phyloP scores from a whole-genome alignment of 2,329 filamentous ascomycete genomes.

The Tolypocladium endophyticum region DNA sequence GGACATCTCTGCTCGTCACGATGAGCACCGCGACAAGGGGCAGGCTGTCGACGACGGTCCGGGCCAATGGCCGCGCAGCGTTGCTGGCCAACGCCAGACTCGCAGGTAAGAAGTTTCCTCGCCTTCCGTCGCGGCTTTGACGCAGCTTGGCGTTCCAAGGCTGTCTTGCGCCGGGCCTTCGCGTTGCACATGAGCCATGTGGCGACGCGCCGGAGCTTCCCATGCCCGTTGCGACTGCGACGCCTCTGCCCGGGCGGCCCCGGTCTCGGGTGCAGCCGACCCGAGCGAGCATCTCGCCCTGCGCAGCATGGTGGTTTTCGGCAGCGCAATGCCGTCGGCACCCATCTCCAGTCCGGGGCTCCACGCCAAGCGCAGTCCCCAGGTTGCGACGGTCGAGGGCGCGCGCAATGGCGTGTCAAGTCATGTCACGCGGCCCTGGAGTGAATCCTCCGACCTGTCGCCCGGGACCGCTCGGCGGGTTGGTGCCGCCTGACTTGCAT shows the following conservation, averaged over 20 bases:
- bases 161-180: not conserved
- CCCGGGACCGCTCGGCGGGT: not conserved
- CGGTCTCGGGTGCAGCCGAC: slow-evolving; percentile 3
- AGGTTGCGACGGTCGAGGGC: no score
- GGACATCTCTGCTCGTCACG: not conserved
- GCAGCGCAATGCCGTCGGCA: not conserved
- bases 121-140: not conserved
- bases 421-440: not conserved
- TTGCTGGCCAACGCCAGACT: not conserved
- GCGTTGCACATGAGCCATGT: not conserved
- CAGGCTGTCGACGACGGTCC: not conserved
- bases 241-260: not conserved
- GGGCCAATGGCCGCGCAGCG: not conserved
- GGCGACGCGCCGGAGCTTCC: not conserved
- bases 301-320: not conserved
- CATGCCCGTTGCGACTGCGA: not conserved
- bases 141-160: not conserved
- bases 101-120: not conserved
- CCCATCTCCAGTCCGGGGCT: not conserved
- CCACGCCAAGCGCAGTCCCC: no score
- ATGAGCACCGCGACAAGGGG: not conserved
- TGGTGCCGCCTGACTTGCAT: not conserved
- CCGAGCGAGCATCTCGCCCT: not conserved
- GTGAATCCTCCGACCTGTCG: not conserved
- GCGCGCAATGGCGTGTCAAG: not conserved